Conservation (phyloP, 306 rosid genomes). For the Quercus robur region DNA sequence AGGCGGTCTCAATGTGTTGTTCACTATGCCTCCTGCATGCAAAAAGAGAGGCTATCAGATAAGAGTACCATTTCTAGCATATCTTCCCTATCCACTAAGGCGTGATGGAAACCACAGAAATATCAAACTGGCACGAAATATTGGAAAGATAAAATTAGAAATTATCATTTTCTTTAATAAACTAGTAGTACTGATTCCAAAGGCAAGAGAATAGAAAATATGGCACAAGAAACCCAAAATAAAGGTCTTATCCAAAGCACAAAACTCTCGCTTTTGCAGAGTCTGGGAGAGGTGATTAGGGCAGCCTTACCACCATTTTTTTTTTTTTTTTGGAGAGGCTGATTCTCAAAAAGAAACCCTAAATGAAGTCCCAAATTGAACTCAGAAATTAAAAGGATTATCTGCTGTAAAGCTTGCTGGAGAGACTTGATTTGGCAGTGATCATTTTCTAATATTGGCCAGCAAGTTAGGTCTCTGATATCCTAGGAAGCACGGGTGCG, state of each 20-base stretch:
- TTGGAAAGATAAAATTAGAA: background rate
- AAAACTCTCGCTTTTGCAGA: too few relatives aligned
- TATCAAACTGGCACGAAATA: background rate
- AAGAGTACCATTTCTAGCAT: background rate
- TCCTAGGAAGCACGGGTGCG: too few relatives aligned
- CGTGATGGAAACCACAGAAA: background rate
- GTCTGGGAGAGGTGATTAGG: too few relatives aligned
- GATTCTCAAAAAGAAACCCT: background rate
- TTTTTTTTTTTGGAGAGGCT: too few relatives aligned
- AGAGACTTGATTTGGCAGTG: background rate
- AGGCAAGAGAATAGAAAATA: background rate
- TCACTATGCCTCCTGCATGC: conserved; percentile 83
- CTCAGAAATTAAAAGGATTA: background rate
- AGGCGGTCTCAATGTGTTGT: conserved; percentile 70
- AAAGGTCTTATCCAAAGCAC: background rate
- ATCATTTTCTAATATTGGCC: background rate
- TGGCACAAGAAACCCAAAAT: background rate
- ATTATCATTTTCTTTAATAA: background rate
- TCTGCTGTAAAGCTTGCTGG: background rate
- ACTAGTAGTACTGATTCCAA: background rate
- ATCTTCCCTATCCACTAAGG: background rate
- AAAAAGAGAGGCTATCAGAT: background rate
- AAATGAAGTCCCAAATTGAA: background rate
- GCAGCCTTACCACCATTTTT: too few relatives aligned
- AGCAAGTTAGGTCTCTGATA: background rate